Base-by-base conservation (phyloP, 768 basidiomycete genomes). In the Suillus occidentalis region DNA sequence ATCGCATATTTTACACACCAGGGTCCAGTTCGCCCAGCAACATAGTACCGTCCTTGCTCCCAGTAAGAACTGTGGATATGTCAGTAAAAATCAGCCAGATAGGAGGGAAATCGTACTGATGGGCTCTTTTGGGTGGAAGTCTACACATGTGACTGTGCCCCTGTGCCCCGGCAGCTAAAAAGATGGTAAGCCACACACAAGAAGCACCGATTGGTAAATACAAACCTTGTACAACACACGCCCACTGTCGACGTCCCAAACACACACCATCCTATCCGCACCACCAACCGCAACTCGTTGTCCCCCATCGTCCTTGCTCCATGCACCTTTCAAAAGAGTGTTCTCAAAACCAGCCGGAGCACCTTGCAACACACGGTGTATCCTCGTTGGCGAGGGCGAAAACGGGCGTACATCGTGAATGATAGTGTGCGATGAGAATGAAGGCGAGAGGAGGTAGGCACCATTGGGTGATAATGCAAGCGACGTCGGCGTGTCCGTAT, bases 321-420 rank as follows among this genome's bases (percentile, higher is more conserved):
- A 99, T 1, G 91, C 89, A 2, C 87, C 93, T 63, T 87, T 83
- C n/a, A 94, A 76, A 37, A 99, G 80, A 0, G 91, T 86, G 65
- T 91, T 89, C 77, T 99, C 97, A 72, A 98, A 98, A 0, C 97
- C 97, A 8, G 95, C 93, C 5, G 96, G 95, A 0, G 95, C 90
- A 45, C 97, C 97, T 37, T 82, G 86, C 36, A 90, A 81, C 6
- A 87, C 77, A 34, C 95, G 89, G 75, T 97, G 93, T 69, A 95
- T 78, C 45, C 95, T 85, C 31, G 87, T 85, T 3, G 94, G 89
- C 0, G 89, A 87, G 0, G 95, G 89, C 2, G 94, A 93, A 80
- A 99, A 99, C 0, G 97, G 97, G 37, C 94, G 89, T 22, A 98
- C 86, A 75, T 97, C 95, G 78, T 97, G 92, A 65, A 99, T 88